Percentiles rank a stretch among this genome's conserved stretches.
These are phyloP conservation scores for Vitellaria paradoxa DNA, from an alignment of 179 eudicot genomes.

Conservation along the genomic window DNA sequence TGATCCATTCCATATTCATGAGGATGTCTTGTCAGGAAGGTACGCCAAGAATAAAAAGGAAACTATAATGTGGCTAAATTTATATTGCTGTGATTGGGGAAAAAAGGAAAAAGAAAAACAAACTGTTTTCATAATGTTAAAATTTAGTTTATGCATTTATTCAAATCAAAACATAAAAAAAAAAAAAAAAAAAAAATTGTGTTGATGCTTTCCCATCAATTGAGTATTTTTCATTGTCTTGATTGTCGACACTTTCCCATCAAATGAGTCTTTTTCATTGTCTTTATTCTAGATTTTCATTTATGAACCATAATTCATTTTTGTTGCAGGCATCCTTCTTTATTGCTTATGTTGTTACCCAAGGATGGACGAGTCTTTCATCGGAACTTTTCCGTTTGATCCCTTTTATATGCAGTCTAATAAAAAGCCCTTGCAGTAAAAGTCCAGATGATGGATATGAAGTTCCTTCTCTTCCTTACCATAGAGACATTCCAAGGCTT, in stretches of 20 bases:
- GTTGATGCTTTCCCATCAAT: neutral
- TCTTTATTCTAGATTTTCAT: neutral
- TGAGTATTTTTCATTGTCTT: conserved; percentile 6
- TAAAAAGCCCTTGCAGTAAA: conserved; percentile 28
- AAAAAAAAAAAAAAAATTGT: too few relatives aligned
- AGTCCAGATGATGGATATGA: conserved; percentile 39
- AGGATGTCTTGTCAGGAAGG: neutral
- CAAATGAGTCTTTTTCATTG: conserved; percentile 3
- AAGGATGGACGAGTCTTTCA: conserved; percentile 85
- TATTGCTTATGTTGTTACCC: conserved; percentile 89
- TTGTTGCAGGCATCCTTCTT: conserved; percentile 84
- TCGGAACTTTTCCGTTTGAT: conserved; percentile 64
- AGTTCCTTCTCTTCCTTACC: conserved; percentile 68
- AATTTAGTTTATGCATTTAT: too few relatives aligned
- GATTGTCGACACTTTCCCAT: neutral
- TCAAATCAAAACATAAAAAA: too few relatives aligned
- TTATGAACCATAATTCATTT: neutral
- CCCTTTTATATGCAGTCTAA: conserved; percentile 40
- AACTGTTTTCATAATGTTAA: too few relatives aligned
- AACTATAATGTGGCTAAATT: too few relatives aligned
- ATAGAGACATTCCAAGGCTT: conserved; percentile 74
- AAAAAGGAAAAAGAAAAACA: neutral
- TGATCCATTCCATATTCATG: neutral
- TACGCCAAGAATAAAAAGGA: neutral
- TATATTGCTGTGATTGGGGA: too few relatives aligned